Conservation (phyloP, 129 eudicot species). For the Smallanthus sonchifolius region DNA sequence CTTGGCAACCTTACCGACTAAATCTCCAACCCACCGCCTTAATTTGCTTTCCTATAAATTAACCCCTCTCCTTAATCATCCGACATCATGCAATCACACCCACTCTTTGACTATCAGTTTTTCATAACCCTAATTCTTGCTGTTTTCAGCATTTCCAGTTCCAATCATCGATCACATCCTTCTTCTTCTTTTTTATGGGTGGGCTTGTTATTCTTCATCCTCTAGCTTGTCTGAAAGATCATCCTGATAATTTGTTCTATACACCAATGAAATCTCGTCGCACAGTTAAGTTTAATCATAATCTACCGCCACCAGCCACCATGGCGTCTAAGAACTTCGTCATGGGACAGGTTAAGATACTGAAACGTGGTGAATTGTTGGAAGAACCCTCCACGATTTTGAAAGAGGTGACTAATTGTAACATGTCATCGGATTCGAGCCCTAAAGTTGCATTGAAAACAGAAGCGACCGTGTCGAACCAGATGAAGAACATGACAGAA, state of each 20-base stretch:
- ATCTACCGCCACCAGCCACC: neutral
- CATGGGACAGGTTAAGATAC: constrained; percentile 42
- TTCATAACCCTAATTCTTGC: neutral
- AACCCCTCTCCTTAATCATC: neutral
- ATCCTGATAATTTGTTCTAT: neutral
- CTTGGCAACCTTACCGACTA: neutral
- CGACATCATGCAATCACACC: neutral
- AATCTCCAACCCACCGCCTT: neutral
- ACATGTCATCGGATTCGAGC: neutral
- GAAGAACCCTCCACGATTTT: neutral
- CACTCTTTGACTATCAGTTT: no score
- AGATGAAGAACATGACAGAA: neutral
- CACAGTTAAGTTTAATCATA: neutral
- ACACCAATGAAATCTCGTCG: constrained; percentile 21
- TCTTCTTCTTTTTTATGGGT: constrained; percentile 19
- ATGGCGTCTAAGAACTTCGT: neutral
- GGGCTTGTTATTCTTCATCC: constrained; percentile 27
- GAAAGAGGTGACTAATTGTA: neutral
- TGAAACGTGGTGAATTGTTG: constrained; percentile 40
- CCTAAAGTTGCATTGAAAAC: neutral
- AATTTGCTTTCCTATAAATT: neutral
- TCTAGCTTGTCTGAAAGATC: neutral
- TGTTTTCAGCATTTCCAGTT: neutral
- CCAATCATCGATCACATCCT: no score
- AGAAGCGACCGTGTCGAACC: constrained; percentile 6